A percentile compares a stretch with the other conserved stretches of the same genome.
Conservation (phyloP, 2,329 filamentous ascomycete genomes). For the Harringtonia aguacate region DNA sequence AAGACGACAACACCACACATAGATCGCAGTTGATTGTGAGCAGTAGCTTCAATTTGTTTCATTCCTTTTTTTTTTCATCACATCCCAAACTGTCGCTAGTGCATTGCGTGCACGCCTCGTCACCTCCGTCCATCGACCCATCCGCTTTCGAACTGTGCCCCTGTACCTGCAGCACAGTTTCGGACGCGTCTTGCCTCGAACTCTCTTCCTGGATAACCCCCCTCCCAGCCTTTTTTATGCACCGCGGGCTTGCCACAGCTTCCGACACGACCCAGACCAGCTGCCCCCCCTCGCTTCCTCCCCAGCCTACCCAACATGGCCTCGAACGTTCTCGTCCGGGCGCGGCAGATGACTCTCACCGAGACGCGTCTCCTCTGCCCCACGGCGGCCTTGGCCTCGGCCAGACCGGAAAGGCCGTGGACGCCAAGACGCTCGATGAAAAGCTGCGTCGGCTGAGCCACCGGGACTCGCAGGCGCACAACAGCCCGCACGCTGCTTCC, state of each 20-base stretch:
- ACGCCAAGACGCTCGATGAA: conserved; percentile 35
- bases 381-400: too few species aligned
- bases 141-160: conserved; percentile 37
- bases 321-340: conserved; percentile 31
- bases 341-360: conserved; percentile 22
- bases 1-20: too few species aligned
- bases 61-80: background rate
- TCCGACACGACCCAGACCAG: conserved; percentile 27
- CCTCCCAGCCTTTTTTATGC: conserved; percentile 44
- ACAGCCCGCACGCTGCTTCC: conserved; percentile 11
- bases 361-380: too few species aligned
- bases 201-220: background rate
- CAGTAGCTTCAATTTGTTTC: background rate
- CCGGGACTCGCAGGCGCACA: background rate
- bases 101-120: background rate
- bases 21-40: too few species aligned
- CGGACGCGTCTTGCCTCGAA: conserved; percentile 16
- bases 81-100: background rate
- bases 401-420: conserved; percentile 19
- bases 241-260: conserved; percentile 43
- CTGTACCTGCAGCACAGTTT: conserved; percentile 35
- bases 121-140: background rate
- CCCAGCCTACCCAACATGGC: conserved; percentile 45
- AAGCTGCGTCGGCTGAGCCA: conserved; percentile 42
- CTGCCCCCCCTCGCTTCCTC: conserved; percentile 18